phyloP scores from a whole-genome alignment of 2,329 filamentous ascomycete species.

The Fusarium piperis region DNA sequence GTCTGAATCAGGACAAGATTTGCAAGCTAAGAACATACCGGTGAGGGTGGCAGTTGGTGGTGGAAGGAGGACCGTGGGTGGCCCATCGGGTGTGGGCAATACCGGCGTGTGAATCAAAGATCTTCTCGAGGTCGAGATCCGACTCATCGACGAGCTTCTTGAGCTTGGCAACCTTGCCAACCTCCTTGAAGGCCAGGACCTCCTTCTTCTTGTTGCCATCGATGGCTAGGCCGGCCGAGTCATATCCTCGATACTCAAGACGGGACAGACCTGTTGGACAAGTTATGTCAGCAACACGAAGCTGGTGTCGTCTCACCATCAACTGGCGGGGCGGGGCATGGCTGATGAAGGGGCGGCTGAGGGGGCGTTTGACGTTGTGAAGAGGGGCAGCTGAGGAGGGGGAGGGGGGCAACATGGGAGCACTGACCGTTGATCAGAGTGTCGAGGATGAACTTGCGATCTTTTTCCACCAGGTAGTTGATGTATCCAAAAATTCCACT shows the following conservation, averaged over 20 bases:
- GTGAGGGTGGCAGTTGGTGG: constrained; percentile 97
- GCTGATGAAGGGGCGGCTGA: constrained; percentile 30
- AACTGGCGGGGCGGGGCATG: constrained; percentile 38
- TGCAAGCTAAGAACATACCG: constrained; percentile 66
- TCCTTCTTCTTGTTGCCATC: constrained; percentile 99
- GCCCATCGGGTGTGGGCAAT: constrained; percentile 99
- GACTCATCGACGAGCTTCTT: constrained; percentile 89
- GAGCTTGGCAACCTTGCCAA: constrained; percentile 98
- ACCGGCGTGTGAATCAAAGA: constrained; percentile 97
- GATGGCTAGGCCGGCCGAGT: constrained; percentile 94
- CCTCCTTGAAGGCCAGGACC: constrained; percentile 97
- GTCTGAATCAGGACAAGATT: neutral
- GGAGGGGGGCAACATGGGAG: constrained; percentile 20
- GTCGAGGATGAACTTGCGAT: constrained; percentile 94
- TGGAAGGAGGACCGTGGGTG: constrained; percentile 93
- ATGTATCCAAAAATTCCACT: constrained; percentile 99
- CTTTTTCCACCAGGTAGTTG: constrained; percentile 99
- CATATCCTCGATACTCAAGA: constrained; percentile 98
- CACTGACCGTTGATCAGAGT: constrained; percentile 92
- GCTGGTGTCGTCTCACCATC: constrained; percentile 42
- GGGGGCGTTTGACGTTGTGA: constrained; percentile 19
- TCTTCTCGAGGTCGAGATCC: constrained; percentile 86
- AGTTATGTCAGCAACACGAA: constrained; percentile 44
- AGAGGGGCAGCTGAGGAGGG: constrained; percentile 28
- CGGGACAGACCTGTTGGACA: constrained; percentile 79